phyloP scores from a whole-genome alignment of 2,329 filamentous ascomycete species.

The Cordyceps militaris region DNA sequence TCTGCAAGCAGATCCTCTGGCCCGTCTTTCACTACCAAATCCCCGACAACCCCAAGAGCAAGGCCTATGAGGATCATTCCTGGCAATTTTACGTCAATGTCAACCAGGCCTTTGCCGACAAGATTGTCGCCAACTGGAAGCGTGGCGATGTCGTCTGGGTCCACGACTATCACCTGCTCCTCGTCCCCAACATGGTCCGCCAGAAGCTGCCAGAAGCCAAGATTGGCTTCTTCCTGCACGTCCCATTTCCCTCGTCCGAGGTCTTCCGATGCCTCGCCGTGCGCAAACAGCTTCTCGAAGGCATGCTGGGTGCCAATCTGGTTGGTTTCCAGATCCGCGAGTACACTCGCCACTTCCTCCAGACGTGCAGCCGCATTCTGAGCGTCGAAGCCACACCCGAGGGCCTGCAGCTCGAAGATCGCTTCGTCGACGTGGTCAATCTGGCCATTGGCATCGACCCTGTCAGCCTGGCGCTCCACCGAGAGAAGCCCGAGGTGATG shows the following conservation, averaged over 20 bases:
- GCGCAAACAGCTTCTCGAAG: conserved; percentile 79
- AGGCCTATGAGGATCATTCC: conserved; percentile 94
- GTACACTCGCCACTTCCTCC: conserved; percentile 88
- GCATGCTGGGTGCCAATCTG: conserved; percentile 87
- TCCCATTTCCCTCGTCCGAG: conserved; percentile 91
- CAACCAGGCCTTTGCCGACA: conserved; percentile 88
- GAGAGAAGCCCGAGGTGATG: conserved; percentile 64
- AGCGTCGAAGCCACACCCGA: conserved; percentile 85
- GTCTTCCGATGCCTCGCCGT: conserved; percentile 89
- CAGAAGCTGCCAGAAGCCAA: conserved; percentile 86
- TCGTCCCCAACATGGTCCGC: conserved; percentile 84
- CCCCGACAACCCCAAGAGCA: conserved; percentile 95
- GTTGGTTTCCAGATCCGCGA: conserved; percentile 92
- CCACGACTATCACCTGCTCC: conserved; percentile 87
- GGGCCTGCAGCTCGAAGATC: conserved; percentile 83
- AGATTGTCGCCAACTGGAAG: conserved; percentile 88
- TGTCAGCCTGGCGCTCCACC: conserved; percentile 61
- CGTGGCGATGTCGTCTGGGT: conserved; percentile 89
- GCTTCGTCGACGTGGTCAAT: conserved; percentile 82
- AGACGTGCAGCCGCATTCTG: conserved; percentile 87
- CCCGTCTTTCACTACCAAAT: conserved; percentile 98
- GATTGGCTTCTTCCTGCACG: conserved; percentile 93
- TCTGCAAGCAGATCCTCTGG: conserved; percentile 97
- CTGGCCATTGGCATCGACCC: conserved; percentile 90
- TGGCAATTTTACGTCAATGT: conserved; percentile 92